phyloP scores from a whole-genome alignment of 768 basidiomycete genomes.

The Hortiboletus flavorubellus region DNA sequence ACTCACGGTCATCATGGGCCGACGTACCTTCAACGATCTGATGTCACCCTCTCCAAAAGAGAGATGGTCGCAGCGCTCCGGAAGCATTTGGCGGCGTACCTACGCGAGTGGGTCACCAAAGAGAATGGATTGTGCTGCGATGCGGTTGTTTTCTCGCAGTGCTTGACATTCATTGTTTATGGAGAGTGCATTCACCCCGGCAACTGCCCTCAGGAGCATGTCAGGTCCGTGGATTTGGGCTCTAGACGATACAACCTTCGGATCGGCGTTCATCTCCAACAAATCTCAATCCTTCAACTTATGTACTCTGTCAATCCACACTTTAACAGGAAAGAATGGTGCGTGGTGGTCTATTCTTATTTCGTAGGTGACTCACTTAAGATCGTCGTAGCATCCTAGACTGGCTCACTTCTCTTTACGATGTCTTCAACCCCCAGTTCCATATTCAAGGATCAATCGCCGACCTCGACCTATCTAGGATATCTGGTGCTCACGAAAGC shows the following conservation, averaged over 20 bases:
- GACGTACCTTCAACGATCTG: not conserved
- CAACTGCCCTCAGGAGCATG: constrained; percentile 39
- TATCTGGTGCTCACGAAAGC: constrained; percentile 39
- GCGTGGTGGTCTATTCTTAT: no score
- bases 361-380: no score
- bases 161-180: not conserved
- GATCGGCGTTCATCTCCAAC: constrained; percentile 35
- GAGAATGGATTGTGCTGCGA: constrained; percentile 34
- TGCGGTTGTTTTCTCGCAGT: not conserved
- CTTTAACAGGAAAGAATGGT: not conserved
- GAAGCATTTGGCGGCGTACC: constrained; percentile 21
- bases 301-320: constrained; percentile 18
- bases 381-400: not conserved
- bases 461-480: constrained; percentile 22
- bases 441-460: no score
- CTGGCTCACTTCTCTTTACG: constrained; percentile 10
- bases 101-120: constrained; percentile 28
- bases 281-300: constrained; percentile 26
- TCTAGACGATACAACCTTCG: constrained; percentile 39
- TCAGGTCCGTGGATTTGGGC: constrained; percentile 22
- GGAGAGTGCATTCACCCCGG: constrained; percentile 32
- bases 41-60: not conserved
- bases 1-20: not conserved
- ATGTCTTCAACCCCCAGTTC: no score
- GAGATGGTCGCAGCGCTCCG: constrained; percentile 24